phyloP scores from a whole-genome alignment of 1,284 basidiomycete species.

The Ustilago cynodontis region DNA sequence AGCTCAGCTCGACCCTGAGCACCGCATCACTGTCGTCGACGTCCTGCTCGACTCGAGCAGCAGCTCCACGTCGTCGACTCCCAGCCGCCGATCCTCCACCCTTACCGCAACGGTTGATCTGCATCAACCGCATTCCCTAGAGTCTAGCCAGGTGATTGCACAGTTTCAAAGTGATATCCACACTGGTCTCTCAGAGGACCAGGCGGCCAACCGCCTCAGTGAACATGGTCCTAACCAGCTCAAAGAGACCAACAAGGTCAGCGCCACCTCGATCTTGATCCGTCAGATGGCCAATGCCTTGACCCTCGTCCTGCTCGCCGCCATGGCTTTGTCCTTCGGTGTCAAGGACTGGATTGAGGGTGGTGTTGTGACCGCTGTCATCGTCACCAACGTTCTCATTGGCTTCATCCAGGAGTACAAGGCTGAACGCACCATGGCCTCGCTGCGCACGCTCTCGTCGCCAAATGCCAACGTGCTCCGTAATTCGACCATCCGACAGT shows the following conservation, averaged over 20 bases:
- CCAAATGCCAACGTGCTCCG: slow-evolving; percentile 60
- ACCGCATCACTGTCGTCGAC: slow-evolving; percentile 40
- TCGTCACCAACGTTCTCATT: slow-evolving; percentile 61
- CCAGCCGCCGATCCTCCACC: slow-evolving; percentile 53
- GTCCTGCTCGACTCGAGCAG: slow-evolving; percentile 20
- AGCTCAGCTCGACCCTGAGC: slow-evolving; percentile 29
- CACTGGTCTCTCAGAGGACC: slow-evolving; percentile 48
- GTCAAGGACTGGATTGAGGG: slow-evolving; percentile 75
- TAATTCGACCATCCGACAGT: slow-evolving; percentile 32
- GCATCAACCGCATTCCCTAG: slow-evolving; percentile 65
- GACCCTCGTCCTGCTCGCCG: slow-evolving; percentile 72
- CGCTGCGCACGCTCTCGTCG: slow-evolving; percentile 60
- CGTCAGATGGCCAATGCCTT: slow-evolving; percentile 65
- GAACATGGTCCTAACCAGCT: slow-evolving; percentile 57
- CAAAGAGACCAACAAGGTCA: slow-evolving; percentile 55
- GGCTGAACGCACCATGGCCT: slow-evolving; percentile 64
- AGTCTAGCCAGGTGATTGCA: slow-evolving; percentile 38
- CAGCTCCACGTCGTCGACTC: slow-evolving; percentile 27
- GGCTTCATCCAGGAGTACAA: slow-evolving; percentile 66
- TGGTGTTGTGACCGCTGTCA: slow-evolving; percentile 77
- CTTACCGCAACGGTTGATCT: slow-evolving; percentile 52
- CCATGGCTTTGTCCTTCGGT: slow-evolving; percentile 76
- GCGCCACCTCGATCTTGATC: slow-evolving; percentile 58
- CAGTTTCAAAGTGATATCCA: slow-evolving; percentile 48
- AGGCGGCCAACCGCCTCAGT: slow-evolving; percentile 41